Evolutionary conservation across 1,139 yeast species (phyloP), one percentile per base, ranked within the genome.

Genomic region (Tardiomyces blankii): DNA sequence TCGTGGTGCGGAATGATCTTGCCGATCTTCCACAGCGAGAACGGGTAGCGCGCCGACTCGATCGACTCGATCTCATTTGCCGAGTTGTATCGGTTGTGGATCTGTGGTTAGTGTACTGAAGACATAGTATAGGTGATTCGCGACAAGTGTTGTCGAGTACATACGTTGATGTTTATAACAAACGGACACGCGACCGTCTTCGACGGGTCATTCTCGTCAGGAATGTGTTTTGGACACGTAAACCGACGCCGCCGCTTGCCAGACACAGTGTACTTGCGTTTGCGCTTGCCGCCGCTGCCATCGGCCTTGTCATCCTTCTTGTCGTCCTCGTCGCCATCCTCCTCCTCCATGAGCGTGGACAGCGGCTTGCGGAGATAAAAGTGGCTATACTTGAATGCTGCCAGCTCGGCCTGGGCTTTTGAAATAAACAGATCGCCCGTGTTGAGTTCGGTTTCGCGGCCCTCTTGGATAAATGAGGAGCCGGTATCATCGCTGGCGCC

Each of bases 261-360:
- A 5, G 35, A 30, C 35, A 30, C 35, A 4, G 35, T 30, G 16
- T 30, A 30, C 16, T 30, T 30, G n/a, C 35, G 35, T 11, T 30
- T 30, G n/a, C 35, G 35, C 35, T 30, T 30, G 32, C 35, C 42
- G 19, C 9, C 23, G 42, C 6, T n/a, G 16, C 18, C 32, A 16
- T 13, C 33, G 18, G 27, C 14, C 18, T 39, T 13, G 30, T 23
- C 41, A 9, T 19, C 27, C n/a, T 39, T 14, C 7, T 16, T 27
- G 35, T 21, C 42, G 35, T 21, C 42, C 30, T 13, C 42, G 33
- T 19, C 18, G 30, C 41, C 41, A 14, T 39, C 23, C 33, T 23
- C 30, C 7, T 39, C 30, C 11, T 30, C 35, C 35, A 30, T 30
- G 16, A 30, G 16, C 16, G 35, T 30, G 9, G 35, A 30, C 11